A percentile compares a stretch with the other conserved stretches of the same genome.
Conservation (phyloP, 1,139 yeast species). For the Hanseniaspora sp. region DNA sequence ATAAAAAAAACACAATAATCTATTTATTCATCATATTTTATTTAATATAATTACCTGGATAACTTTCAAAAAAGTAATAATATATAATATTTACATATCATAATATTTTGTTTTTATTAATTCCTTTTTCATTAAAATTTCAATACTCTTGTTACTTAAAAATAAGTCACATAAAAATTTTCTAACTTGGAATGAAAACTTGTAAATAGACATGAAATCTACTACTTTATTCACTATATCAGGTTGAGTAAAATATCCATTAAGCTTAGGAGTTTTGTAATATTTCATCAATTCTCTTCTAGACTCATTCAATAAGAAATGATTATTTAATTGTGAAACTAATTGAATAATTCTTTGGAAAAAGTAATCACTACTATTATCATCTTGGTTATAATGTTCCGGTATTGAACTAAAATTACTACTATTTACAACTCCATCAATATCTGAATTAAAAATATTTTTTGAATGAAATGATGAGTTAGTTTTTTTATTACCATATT, state of each 20-base stretch:
- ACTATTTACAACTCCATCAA: background rate
- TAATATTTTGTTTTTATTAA: constrained; percentile 12
- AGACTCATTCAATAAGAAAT: constrained; percentile 55
- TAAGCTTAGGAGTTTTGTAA: constrained; percentile 45
- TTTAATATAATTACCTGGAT: too few species aligned
- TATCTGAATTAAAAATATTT: background rate
- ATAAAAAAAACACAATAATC: too few species aligned
- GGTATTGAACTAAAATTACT: background rate
- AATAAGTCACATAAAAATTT: constrained; percentile 62
- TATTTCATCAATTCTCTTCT: constrained; percentile 48
- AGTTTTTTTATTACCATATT: background rate
- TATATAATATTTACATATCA: background rate
- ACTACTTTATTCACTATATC: constrained; percentile 52
- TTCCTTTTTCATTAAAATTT: constrained; percentile 34
- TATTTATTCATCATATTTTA: too few species aligned
- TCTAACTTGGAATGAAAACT: constrained; percentile 53
- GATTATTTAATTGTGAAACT: constrained; percentile 54
- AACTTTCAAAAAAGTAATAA: too few species aligned
- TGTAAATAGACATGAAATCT: constrained; percentile 53
- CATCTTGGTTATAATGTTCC: background rate
- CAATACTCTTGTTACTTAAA: constrained; percentile 46
- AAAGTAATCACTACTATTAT: constrained; percentile 29
- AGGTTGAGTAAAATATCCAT: constrained; percentile 32
- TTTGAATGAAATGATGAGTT: background rate
- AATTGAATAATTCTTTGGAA: constrained; percentile 43